Base-by-base conservation (phyloP, 139 green algal species). In the Axilococcus clingmanii region DNA sequence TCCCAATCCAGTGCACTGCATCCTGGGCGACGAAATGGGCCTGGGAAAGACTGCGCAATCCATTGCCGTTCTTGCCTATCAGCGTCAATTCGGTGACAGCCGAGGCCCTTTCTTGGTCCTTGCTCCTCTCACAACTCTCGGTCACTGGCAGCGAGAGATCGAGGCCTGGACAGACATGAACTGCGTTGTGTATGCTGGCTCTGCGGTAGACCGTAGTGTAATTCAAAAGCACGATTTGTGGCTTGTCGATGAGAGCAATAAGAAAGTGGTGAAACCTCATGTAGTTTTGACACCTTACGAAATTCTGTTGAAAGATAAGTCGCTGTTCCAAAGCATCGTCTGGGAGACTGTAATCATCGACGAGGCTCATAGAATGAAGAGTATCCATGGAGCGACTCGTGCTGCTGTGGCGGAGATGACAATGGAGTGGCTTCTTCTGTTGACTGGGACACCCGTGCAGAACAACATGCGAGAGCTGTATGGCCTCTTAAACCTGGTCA, bases 1-100 rank as follows among this genome's bases (percentile, higher is more conserved):
- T 8, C 38, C 40, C 23, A 88, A 79, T 55, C n/a, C n/a, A n/a
- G n/a, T n/a, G n/a, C n/a, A n/a, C n/a, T 93, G 82, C 71, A 94
- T 96, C 46, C 74, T 96, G 27, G 88, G 83, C 0, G 88, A 96
- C 57, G 88, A 96, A 79, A 95, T 95, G 89, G 89, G 89, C 4
- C 79, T 97, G 22, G 89, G 89, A 44, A 97, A 97, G 68, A 91
- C 80, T 0, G 72, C 61, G 7, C 69, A 74, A 57, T 75, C 63
- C 36, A 91, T 94, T 40, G 55, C 71, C 2, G 50, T 76, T 5
- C 66, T 95, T 43, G 69, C 84, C 27, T 79, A 69, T 28, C 63
- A 87, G 52, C 66, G 71, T 22, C 61, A 72, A 61, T 53, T 81
- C 40, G 58, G 58, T 14, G 55, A 63, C 44, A 41, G 71, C 16